Conservation (phyloP, 495 filamentous ascomycete species). For the Pseudoneurospora amorphoporcata region DNA sequence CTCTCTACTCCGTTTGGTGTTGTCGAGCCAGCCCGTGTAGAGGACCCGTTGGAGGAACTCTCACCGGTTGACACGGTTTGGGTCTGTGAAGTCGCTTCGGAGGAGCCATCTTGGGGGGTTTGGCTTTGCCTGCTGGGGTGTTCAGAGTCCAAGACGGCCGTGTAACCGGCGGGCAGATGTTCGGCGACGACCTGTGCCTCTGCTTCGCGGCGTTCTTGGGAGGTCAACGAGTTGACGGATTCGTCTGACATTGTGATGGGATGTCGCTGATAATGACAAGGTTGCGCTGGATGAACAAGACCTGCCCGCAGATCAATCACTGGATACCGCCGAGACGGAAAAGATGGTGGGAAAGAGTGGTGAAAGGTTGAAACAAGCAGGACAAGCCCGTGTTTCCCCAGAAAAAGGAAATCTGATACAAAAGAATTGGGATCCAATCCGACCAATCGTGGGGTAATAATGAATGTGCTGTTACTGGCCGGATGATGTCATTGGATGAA, state of each 20-base stretch:
- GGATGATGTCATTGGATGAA: neutral
- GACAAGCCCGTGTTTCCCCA: neutral
- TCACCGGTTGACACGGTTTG: constrained; percentile 38
- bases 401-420: neutral
- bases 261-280: neutral
- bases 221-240: neutral
- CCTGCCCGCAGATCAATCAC: neutral
- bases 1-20: constrained; percentile 4
- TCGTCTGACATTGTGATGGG: neutral
- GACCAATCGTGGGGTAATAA: neutral
- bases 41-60: constrained; percentile 59
- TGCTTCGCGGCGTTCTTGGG: constrained; percentile 6
- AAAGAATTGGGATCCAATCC: no score
- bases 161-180: constrained; percentile 36
- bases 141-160: constrained; percentile 28
- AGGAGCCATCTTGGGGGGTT: constrained; percentile 11
- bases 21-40: constrained; percentile 37
- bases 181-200: constrained; percentile 32
- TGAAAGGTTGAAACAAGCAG: neutral
- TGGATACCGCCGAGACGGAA: neutral
- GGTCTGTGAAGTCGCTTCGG: neutral
- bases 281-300: neutral
- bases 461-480: neutral
- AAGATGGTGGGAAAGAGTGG: neutral
- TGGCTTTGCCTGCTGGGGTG: neutral